Conservation (phyloP, 495 filamentous ascomycete species). For the Aspergillus sparsus region DNA sequence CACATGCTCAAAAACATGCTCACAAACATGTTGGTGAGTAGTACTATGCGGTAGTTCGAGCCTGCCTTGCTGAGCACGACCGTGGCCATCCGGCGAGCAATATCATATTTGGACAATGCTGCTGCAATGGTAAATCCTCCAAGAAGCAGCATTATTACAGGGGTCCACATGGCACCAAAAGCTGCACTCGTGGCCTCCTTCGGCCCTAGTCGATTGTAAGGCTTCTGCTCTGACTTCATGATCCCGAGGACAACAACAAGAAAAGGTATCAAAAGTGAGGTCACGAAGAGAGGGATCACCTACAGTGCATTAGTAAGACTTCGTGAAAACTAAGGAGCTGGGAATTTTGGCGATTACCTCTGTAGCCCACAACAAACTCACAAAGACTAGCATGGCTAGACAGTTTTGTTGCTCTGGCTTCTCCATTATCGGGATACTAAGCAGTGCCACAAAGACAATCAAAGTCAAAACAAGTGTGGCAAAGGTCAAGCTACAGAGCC, state of each 20-base stretch:
- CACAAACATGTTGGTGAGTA: slow-evolving; percentile 97
- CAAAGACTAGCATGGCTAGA: slow-evolving; percentile 88
- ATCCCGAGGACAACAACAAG: slow-evolving; percentile 84
- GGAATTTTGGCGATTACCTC: slow-evolving; percentile 61
- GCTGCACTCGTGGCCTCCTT: slow-evolving; percentile 77
- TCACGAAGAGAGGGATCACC: slow-evolving; percentile 97
- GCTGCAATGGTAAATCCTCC: slow-evolving; percentile 96
- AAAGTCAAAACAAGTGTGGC: slow-evolving; percentile 72
- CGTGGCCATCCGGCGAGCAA: slow-evolving; percentile 94
- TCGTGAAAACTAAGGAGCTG: slow-evolving; percentile 14
- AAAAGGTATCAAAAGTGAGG: slow-evolving; percentile 90
- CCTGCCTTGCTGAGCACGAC: slow-evolving; percentile 97
- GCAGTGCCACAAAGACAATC: slow-evolving; percentile 67
- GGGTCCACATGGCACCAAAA: slow-evolving; percentile 97
- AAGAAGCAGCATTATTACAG: slow-evolving; percentile 96
- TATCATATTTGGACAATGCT: slow-evolving; percentile 93
- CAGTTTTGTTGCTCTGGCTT: slow-evolving; percentile 92
- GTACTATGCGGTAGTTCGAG: slow-evolving; percentile 80
- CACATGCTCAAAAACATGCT: slow-evolving; percentile 98
- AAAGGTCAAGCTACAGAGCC: slow-evolving; percentile 82
- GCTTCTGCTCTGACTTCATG: slow-evolving; percentile 72
- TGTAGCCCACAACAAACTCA: slow-evolving; percentile 94
- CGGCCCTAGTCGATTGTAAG: slow-evolving; percentile 66
- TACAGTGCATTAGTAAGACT: slow-evolving; percentile 44
- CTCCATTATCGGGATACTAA: slow-evolving; percentile 76